A percentile compares a stretch with the other conserved stretches of the same genome.
phyloP scores from a whole-genome alignment of 345 rosid species.

The Populus deltoides region DNA sequence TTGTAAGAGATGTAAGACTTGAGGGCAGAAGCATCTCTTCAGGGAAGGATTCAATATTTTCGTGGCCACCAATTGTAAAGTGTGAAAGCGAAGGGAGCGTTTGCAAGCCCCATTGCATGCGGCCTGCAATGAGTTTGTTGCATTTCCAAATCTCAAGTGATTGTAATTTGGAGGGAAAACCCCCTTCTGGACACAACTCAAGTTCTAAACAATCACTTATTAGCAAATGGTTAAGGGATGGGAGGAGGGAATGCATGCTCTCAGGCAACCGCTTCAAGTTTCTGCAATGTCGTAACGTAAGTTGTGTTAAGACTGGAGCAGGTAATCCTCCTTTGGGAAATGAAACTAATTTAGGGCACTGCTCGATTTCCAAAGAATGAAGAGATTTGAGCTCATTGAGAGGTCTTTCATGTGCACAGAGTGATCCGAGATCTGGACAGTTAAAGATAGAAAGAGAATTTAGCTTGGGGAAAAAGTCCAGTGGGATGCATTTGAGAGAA shows the following conservation, averaged over 20 bases:
- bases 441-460: not conserved
- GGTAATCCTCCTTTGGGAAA: constrained; percentile 2
- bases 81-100: not conserved
- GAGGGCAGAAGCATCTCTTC: constrained; percentile 8
- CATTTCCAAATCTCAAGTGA: not conserved
- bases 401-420: not conserved
- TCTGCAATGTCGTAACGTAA: not conserved
- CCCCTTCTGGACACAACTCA: constrained; percentile 3
- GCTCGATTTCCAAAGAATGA: not conserved
- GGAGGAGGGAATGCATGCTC: not conserved
- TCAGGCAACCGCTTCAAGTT: constrained; percentile 9
- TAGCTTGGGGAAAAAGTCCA: not conserved
- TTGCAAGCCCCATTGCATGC: not conserved
- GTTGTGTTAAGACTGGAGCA: constrained; percentile 1
- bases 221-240: constrained; percentile 5
- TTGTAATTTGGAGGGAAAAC: constrained; percentile 2
- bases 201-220: constrained; percentile 5
- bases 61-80: not conserved
- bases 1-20: not conserved
- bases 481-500: constrained; percentile 5
- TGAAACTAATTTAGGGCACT: not conserved
- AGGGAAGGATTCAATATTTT: constrained; percentile 8
- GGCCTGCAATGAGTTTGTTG: constrained; percentile 4
- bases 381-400: not conserved
- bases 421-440: not conserved